Base-by-base conservation (phyloP, 2,329 filamentous ascomycete species). In the Dothideomycetes sp. region DNA sequence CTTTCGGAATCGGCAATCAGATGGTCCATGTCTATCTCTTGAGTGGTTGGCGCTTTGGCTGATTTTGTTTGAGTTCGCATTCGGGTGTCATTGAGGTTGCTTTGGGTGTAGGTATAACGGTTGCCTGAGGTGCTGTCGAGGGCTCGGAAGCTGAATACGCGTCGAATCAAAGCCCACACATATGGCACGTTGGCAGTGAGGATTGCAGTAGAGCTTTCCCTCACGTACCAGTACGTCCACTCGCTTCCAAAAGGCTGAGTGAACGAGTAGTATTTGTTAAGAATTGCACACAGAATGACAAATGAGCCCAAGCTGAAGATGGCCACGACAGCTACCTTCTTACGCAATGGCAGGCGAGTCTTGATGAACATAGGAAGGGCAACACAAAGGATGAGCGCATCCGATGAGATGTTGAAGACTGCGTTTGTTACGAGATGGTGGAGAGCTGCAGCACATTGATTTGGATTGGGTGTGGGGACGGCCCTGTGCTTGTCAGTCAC, bases 231-330 rank as follows among this genome's bases (percentile, higher is more conserved):
- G 47, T 69, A 69, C 0, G 75, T 66, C 62, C 75, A 79, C 29
- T 69, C 56, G 11, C 62, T 59, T 3, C 70, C 71, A 51, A 74
- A 77, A 1, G 71, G 71, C 15, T 73, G 56, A 12, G 59, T 66
- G 44, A 79, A 77, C 33, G 72, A 75, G 57, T 76, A 77, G 50
- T 75, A 73, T 44, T 77, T 76, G 58, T 77, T 79, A 12, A 79
- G 58, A 4, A 72, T 65, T 9, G 74, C 72, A 14, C 71, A 70
- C 11, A 79, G 57, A 37, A 79, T 73, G 49, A 70, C 58, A 44
- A 75, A 70, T 3, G 70, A 50, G 1, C 76, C 76, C 2, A 79
- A 60, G 2, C 66, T 61, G 52, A 80, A 78, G 19, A 79, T 65
- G 19, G 59, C 62, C 34, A 70, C 63, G 1, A 79, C 58, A 0